These are phyloP conservation scores for Torulaspora quercuum DNA, from an alignment of 805 yeast species.

Conservation along the genomic window DNA sequence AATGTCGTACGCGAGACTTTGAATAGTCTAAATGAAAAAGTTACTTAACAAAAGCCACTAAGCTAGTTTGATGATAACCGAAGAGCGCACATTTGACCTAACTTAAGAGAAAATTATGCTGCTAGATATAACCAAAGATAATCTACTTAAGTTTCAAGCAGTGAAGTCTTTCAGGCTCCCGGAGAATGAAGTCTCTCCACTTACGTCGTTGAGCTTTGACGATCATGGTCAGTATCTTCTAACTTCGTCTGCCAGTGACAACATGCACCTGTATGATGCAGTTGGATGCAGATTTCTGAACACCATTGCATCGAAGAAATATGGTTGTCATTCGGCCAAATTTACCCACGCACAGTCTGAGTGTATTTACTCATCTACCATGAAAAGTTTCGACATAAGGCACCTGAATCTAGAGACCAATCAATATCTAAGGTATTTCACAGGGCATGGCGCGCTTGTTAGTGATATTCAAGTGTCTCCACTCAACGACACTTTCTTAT, in stretches of 20 bases:
- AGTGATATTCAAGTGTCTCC: slow-evolving; percentile 72
- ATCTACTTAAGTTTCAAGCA: slow-evolving; percentile 36
- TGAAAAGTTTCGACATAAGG: slow-evolving; percentile 70
- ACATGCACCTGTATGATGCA: slow-evolving; percentile 80
- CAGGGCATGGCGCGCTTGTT: slow-evolving; percentile 81
- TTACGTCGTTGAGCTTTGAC: slow-evolving; percentile 74
- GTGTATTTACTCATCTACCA: slow-evolving; percentile 81
- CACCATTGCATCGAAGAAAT: slow-evolving; percentile 78
- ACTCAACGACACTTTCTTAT: slow-evolving; percentile 56
- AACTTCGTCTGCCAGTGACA: slow-evolving; percentile 75
- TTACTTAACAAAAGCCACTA: background rate
- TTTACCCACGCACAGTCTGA: slow-evolving; percentile 73
- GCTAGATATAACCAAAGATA: slow-evolving; percentile 29
- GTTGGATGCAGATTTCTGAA: slow-evolving; percentile 63
- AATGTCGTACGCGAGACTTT: no score
- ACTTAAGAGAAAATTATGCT: no score
- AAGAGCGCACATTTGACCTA: no score
- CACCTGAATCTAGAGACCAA: slow-evolving; percentile 74
- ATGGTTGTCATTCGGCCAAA: slow-evolving; percentile 83
- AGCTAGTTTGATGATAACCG: no score
- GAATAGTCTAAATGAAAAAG: slow-evolving; percentile 3
- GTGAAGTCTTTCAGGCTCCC: slow-evolving; percentile 52
- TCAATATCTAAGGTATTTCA: slow-evolving; percentile 76
- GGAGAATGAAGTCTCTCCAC: slow-evolving; percentile 47
- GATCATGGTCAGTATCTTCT: slow-evolving; percentile 76